Evolutionary conservation across 257 asterid species (phyloP).

Genomic region (Marsdenia floribunda): DNA sequence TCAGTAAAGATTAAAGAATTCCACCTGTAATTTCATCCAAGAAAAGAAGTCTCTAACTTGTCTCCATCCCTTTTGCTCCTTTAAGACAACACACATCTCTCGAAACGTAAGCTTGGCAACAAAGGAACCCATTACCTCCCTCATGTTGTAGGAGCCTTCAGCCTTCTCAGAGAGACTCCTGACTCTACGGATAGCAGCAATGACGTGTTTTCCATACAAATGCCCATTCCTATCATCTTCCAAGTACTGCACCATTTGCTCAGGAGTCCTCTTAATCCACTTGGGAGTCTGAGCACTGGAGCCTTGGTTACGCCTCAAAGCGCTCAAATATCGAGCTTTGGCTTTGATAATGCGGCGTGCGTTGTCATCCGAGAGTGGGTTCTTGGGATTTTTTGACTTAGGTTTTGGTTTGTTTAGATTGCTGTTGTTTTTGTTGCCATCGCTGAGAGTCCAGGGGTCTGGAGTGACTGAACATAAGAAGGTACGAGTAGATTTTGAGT

Average conservation of each 20-base stretch:
- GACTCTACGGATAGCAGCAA: conserved; percentile 83
- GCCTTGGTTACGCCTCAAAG: conserved; percentile 79
- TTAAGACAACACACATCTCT: conserved; percentile 91
- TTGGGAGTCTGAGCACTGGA: conserved; percentile 77
- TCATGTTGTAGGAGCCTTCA: conserved; percentile 67
- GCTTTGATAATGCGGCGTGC: conserved; percentile 93
- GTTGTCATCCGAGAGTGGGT: conserved; percentile 82
- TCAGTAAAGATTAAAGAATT: background rate
- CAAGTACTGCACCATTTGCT: conserved; percentile 81
- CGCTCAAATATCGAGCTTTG: conserved; percentile 74
- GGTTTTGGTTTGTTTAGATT: conserved; percentile 59
- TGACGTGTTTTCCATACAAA: conserved; percentile 77
- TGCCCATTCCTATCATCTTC: conserved; percentile 90
- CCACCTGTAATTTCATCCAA: conserved; percentile 98
- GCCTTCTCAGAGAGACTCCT: conserved; percentile 61
- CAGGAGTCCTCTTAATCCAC: conserved; percentile 89
- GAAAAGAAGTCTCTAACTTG: conserved; percentile 83
- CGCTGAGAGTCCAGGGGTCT: conserved; percentile 89
- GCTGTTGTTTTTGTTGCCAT: conserved; percentile 44
- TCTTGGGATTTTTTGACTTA: conserved; percentile 62
- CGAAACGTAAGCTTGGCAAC: conserved; percentile 80
- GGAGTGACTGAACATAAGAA: conserved; percentile 53
- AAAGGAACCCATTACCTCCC: conserved; percentile 77
- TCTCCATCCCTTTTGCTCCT: conserved; percentile 90
- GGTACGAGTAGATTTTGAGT: conserved; percentile 17